Evolutionary conservation across 2,329 filamentous ascomycete species (phyloP).

Genomic region (Fusarium nisikadoi): DNA sequence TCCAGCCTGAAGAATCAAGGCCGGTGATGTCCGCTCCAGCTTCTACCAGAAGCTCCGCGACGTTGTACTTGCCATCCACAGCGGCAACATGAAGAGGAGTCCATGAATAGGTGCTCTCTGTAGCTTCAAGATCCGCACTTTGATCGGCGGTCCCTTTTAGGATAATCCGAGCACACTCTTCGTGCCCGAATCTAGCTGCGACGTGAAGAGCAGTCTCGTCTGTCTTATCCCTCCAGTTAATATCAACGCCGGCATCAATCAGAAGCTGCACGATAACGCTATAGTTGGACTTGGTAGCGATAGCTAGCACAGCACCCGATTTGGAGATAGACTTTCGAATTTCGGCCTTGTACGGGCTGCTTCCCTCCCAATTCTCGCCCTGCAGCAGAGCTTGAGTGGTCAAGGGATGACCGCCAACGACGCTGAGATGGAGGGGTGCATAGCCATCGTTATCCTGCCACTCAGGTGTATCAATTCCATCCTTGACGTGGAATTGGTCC

Average conservation of each 20-base stretch:
- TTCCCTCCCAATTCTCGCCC: slow-evolving; percentile 80
- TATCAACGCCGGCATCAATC: slow-evolving; percentile 88
- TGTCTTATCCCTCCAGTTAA: slow-evolving; percentile 91
- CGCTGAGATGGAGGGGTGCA: slow-evolving; percentile 89
- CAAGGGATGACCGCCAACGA: slow-evolving; percentile 88
- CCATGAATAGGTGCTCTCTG: slow-evolving; percentile 90
- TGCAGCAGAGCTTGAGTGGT: slow-evolving; percentile 85
- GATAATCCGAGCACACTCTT: slow-evolving; percentile 80
- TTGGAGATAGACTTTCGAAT: slow-evolving; percentile 78
- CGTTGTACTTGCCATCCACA: slow-evolving; percentile 83
- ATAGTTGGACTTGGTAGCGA: slow-evolving; percentile 91
- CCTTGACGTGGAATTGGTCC: slow-evolving; percentile 83
- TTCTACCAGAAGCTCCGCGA: slow-evolving; percentile 81
- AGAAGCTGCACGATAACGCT: slow-evolving; percentile 85
- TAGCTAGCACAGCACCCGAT: slow-evolving; percentile 85
- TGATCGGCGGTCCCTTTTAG: slow-evolving; percentile 76
- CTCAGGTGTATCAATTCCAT: slow-evolving; percentile 85
- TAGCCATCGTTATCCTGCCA: slow-evolving; percentile 96
- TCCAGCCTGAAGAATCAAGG: slow-evolving; percentile 91
- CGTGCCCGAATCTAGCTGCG: slow-evolving; percentile 88
- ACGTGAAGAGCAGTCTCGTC: slow-evolving; percentile 94
- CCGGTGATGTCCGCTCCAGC: slow-evolving; percentile 80
- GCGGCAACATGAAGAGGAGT: slow-evolving; percentile 94
- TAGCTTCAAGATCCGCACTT: slow-evolving; percentile 78
- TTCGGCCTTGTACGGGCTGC: slow-evolving; percentile 68